Base-by-base conservation (phyloP, 1,284 basidiomycete species). In the Malassezia slooffiae region DNA sequence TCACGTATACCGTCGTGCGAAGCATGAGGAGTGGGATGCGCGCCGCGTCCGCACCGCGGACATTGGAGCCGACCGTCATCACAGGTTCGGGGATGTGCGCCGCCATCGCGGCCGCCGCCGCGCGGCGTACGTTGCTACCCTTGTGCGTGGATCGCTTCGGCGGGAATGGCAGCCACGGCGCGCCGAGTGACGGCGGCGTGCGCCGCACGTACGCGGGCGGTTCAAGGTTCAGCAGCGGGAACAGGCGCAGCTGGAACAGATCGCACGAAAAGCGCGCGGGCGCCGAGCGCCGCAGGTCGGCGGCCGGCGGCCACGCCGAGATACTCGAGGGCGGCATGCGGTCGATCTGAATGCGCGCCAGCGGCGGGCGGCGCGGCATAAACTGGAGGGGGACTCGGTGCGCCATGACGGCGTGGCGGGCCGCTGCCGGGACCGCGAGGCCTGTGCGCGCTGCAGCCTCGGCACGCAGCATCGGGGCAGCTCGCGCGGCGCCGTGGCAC, bases 1-100 rank as follows among this genome's bases (percentile, higher is more conserved):
- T 44, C 23, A 52, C 43, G 19, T 57, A 23, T 3, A 55, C 49
- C 17, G 58, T 49, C 10, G 43, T 34, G 16, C 52, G 52, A 4
- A 55, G 24, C 3, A 53, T 34, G 6, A 16, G n/a, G n/a, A 29
- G 16, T 10, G 26, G 37, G 5, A 19, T 15, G 27, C 34, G 38
- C 5, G 38, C 33, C 20, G 26, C 31, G 8, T 11, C 12, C 6
- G 20, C 33, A 6, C 19, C 19, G n/a, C n/a, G n/a, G n/a, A n/a
- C n/a, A n/a, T n/a, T n/a, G n/a, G n/a, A n/a, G n/a, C n/a, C n/a
- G n/a, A n/a, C n/a, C n/a, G n/a, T n/a, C n/a, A n/a, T n/a, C n/a
- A n/a, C n/a, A n/a, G n/a, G n/a, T n/a, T n/a, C n/a, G n/a, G n/a
- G n/a, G n/a, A n/a, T n/a, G n/a, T n/a, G n/a, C 16, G 30, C 28